Evolutionary conservation across 2,329 filamentous ascomycete species (phyloP).

Genomic region (Endothia cerciana): DNA sequence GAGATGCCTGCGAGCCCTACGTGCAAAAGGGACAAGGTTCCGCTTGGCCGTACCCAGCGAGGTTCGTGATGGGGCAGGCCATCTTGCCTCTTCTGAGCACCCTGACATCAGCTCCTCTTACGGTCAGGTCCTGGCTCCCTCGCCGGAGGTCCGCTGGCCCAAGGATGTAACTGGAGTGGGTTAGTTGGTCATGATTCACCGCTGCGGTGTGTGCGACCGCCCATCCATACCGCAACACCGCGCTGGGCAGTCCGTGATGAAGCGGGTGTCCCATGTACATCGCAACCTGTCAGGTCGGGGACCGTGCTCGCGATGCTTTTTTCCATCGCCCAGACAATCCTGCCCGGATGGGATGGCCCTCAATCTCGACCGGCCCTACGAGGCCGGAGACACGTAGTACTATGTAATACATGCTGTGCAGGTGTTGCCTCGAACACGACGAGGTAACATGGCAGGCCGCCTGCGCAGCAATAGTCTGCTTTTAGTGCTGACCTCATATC

Average conservation of each 20-base stretch:
- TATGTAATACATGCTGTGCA: neutral
- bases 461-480: conserved; percentile 14
- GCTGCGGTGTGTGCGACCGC: neutral
- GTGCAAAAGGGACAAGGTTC: neutral
- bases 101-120: neutral
- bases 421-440: neutral
- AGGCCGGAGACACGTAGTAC: neutral
- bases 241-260: neutral
- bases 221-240: neutral
- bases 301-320: neutral
- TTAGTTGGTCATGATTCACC: neutral
- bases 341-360: neutral
- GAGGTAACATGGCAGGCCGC: neutral
- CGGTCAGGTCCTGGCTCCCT: neutral
- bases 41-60: neutral
- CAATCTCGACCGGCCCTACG: neutral
- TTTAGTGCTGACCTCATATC: conserved; percentile 5
- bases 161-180: neutral
- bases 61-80: neutral
- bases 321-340: neutral
- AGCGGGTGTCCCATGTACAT: neutral
- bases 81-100: neutral
- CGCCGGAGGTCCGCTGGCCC: neutral
- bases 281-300: neutral
- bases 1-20: neutral